Base-by-base conservation (phyloP, 2,329 filamentous ascomycete species). In the Trichophyton simii region DNA sequence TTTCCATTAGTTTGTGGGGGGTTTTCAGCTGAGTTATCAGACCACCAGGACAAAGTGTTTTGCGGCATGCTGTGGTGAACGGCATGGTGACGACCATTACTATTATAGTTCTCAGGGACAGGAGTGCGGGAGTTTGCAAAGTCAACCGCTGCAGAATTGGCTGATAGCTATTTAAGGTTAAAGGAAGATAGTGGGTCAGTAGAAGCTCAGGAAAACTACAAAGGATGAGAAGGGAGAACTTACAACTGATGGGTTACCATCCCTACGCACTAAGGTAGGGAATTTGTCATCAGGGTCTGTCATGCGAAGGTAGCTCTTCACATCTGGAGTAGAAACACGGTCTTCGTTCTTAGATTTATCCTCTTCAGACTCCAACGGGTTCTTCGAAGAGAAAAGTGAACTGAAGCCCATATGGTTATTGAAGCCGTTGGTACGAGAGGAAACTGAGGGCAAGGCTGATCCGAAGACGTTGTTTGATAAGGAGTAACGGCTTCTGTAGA, bases 291-390 rank as follows among this genome's bases (percentile, higher is more conserved):
- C 87, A 58, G 83, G 85, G 65, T 85, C 84, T 61, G 86, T 84
- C 75, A 88, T 83, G 72, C 86, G 82, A 65, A 89, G 79, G 72
- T 86, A 87, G 65, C 81, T 85, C 70, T 84, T 86, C 66, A 87
- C 82, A 63, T 87, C 85, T 55, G 84, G 82, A 58, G 83, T 85
- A 31, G 82, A 80, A 22, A 80, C 74, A 25, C 78, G 72, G 63
- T 80, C 76, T 41, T 78, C 70, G 46, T 81, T 76, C 61, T 78
- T 79, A 1, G 60, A 57, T 62, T 75, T 73, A 62, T 91, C 86
- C 63, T 91, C 90, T 69, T 91, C 88, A 63, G 88, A 89, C 68
- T 90, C 87, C 71, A 96, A 95, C 42, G 96, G 79, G 70, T 95
- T 95, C 61, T 88, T 86, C 28, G 89, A 83, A 11, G 89, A 91